Evolutionary conservation across 805 yeast species (phyloP).

Genomic region (Monosporozyma servazzii): DNA sequence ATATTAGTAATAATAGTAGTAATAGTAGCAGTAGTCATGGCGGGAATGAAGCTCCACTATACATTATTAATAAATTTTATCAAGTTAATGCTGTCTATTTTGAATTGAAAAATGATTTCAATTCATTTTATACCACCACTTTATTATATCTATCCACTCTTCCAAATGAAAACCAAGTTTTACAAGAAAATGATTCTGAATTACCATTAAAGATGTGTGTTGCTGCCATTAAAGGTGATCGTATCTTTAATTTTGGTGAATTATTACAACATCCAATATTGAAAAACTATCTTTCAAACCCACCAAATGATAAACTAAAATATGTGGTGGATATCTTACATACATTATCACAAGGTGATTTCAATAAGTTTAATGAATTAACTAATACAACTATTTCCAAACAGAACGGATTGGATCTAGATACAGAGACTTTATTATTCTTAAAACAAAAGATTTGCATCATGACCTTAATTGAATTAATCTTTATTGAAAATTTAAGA

Average conservation of each 20-base stretch:
- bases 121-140: slow-evolving; percentile 70
- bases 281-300: slow-evolving; percentile 4
- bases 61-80: slow-evolving; percentile 76
- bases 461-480: slow-evolving; percentile 82
- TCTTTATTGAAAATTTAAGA: slow-evolving; percentile 72
- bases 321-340: slow-evolving; percentile 70
- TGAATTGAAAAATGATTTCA: slow-evolving; percentile 70
- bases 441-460: slow-evolving; percentile 85
- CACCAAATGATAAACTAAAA: slow-evolving; percentile 9
- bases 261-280: slow-evolving; percentile 82
- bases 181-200: slow-evolving; percentile 13
- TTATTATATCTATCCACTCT: slow-evolving; percentile 76
- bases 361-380: slow-evolving; percentile 50
- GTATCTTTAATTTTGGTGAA: slow-evolving; percentile 92
- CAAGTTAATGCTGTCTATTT: slow-evolving; percentile 68
- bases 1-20: slow-evolving; percentile 37
- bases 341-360: slow-evolving; percentile 70
- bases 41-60: slow-evolving; percentile 46
- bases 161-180: slow-evolving; percentile 21
- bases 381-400: slow-evolving; percentile 9
- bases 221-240: slow-evolving; percentile 84
- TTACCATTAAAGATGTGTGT: slow-evolving; percentile 70
- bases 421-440: slow-evolving; percentile 43
- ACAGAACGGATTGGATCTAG: slow-evolving; percentile 30
- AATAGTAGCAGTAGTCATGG: slow-evolving; percentile 4